Conservation (phyloP, 768 basidiomycete genomes). For the Austroboletus festivus region DNA sequence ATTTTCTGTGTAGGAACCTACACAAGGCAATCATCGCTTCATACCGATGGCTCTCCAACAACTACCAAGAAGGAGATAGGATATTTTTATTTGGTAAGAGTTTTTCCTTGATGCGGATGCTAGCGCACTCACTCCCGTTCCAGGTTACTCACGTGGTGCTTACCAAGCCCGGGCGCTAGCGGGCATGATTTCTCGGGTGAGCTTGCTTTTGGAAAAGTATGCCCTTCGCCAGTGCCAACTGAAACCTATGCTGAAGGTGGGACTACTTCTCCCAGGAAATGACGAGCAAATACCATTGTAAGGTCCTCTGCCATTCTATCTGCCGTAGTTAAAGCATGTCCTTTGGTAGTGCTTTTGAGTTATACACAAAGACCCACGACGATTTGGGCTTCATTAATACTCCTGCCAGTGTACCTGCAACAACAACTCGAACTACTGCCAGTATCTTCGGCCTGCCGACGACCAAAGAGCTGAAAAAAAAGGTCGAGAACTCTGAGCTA, state of each 20-base stretch:
- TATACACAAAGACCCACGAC: conserved; percentile 31
- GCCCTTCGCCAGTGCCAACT: not conserved
- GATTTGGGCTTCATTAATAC: conserved; percentile 3
- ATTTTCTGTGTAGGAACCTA: conserved; percentile 31
- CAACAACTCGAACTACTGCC: conserved; percentile 8
- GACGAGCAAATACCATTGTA: conserved; percentile 41
- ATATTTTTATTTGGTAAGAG: conserved; percentile 41
- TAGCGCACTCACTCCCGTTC: not conserved
- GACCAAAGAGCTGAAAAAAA: conserved; percentile 12
- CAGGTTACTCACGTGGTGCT: conserved; percentile 48
- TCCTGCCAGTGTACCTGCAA: no score
- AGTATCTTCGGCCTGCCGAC: conserved; percentile 10
- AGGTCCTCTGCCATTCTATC: not conserved
- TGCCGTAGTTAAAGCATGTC: not conserved
- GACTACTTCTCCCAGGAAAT: conserved; percentile 40
- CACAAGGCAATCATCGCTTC: conserved; percentile 33
- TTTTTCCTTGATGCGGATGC: not conserved
- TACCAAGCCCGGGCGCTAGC: conserved; percentile 44
- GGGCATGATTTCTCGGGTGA: conserved; percentile 42
- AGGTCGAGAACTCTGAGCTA: conserved; percentile 18
- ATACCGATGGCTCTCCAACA: conserved; percentile 42
- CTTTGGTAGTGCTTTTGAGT: conserved; percentile 38
- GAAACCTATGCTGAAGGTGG: conserved; percentile 32
- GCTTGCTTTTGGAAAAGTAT: not conserved
- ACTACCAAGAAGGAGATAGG: conserved; percentile 36